Evolutionary conservation across 2,329 filamentous ascomycete species (phyloP), one percentile per base, ranked within the genome.

Genomic region (Nigrograna mackinnonii): DNA sequence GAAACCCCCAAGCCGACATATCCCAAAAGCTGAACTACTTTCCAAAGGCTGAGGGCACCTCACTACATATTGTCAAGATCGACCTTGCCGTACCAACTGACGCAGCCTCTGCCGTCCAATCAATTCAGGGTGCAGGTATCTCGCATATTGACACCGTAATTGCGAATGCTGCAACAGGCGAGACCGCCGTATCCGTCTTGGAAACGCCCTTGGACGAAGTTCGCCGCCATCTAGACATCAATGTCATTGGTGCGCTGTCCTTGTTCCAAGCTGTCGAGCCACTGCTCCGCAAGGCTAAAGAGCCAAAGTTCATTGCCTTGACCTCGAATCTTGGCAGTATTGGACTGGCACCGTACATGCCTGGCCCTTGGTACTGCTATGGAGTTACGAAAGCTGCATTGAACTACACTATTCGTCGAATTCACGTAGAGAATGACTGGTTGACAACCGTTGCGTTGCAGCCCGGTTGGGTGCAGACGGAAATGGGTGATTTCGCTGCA

Each of bases 141-240:
- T 21, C 38, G n/a, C n/a, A 33, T 21, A n/a, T 40, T 17, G 38
- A 40, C 28, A 40, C 38, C 12, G 19, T 40, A 12, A 18, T 40
- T 19, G 38, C 38, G 16, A 40, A 40, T 19, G 38, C 38, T 11
- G 38, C 14, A 9, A 40, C 28, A 6, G 38, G n/a, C 3, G 26
- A 44, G 39, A 32, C 38, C 0, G 20, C 28, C 24, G 14, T n/a
- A 1, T 26, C 36, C 1, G 35, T 44, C 17, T 2, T 13, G 35
- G 13, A 11, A 9, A 62, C 64, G 17, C 60, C 70, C 12, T 54
- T 68, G 6, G 57, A 61, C 4, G 67, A 74, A 18, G 41, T 78
- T 24, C 32, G 54, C 3, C 52, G 60, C 1, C 69, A 76, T 50
- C 54, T 77, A 31, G 52, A 68, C 1, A 51, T 73, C 33, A 80